Evolutionary conservation across 371 early-diverging fungal genomes (phyloP), one percentile per base, ranked within the genome.

Genomic region (Rhizomucor pusillus): DNA sequence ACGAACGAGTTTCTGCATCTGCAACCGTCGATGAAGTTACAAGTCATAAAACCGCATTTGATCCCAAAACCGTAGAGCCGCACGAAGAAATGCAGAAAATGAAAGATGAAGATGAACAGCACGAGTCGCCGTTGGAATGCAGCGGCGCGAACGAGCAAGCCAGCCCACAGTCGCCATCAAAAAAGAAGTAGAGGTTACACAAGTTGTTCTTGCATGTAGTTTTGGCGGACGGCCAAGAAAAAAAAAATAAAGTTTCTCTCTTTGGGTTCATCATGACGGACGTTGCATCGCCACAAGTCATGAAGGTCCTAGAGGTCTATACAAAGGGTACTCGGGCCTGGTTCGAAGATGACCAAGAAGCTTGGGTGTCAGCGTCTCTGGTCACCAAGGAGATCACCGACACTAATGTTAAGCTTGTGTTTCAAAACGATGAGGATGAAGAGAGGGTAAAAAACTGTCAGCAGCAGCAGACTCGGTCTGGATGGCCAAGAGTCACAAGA

Each of bases 331-430:
- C 86, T 55, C 79, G 80, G 63, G 95, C 92, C 43, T 97, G 95
- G 94, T 90, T 95, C 66, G 80, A 81, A 57, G 93, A 97, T 64
- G 87, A 83, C 10, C 77, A 87, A 25, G 91, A 92, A 56, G 94
- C 91, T 50, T 96, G 93, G 93, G 77, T 90, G 43, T 85, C 86
- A 34, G 94, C 86, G 37, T 70, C 81, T 12, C 66, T 91, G 39
- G 59, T 70, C 33, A 62, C 79, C 16, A 86, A 84, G 47, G 77
- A 81, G 29, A 74, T 86, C 24, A 70, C 76, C 16, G 81, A 69
- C 43, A 70, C 66, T 50, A 70, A 74, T 3, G 70, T 88, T 57
- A 77, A 80, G 39, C 82, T 88, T 59, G 71, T 82, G 54, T 61
- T 91, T 67, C 70, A 78, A 59, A 81, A 88, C 70, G 78, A 81